Percentiles rank a stretch among this genome's conserved stretches.
These are phyloP conservation scores for Phaeolepiota aurea DNA, from an alignment of 768 basidiomycete genomes.

Conservation along the genomic window DNA sequence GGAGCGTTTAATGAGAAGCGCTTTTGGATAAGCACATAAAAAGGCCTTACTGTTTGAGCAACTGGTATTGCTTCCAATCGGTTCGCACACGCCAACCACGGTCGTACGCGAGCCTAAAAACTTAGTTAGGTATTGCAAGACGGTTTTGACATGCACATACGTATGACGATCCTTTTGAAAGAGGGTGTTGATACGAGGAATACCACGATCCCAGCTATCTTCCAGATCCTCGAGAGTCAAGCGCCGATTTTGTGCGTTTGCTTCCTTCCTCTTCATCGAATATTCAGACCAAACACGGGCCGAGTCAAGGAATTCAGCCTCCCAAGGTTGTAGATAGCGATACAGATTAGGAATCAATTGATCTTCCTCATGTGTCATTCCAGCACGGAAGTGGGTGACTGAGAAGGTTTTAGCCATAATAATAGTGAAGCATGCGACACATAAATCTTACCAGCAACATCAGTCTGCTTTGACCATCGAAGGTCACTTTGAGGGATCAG, in stretches of 20 bases:
- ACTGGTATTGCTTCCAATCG: constrained; percentile 96
- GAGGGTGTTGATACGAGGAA: constrained; percentile 95
- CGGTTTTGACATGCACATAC: constrained; percentile 34
- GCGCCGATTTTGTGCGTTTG: constrained; percentile 96
- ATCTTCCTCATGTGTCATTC: constrained; percentile 94
- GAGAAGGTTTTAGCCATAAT: constrained; percentile 3
- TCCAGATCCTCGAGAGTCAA: constrained; percentile 96
- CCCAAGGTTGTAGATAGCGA: constrained; percentile 96
- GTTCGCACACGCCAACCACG: constrained; percentile 98
- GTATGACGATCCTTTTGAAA: constrained; percentile 99
- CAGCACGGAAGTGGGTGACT: constrained; percentile 99
- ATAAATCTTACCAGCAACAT: constrained; percentile 62
- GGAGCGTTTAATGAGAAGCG: constrained; percentile 7
- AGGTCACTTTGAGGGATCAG: constrained; percentile 97
- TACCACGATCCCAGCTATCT: constrained; percentile 98
- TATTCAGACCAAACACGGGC: constrained; percentile 99
- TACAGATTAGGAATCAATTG: constrained; percentile 96
- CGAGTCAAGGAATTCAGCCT: constrained; percentile 95
- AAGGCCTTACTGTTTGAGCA: constrained; percentile 71
- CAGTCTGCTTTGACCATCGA: constrained; percentile 97
- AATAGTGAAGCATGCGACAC: background rate
- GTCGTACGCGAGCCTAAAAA: constrained; percentile 80
- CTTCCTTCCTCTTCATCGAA: constrained; percentile 98
- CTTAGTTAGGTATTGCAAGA: background rate
- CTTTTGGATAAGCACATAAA: constrained; percentile 2